These are phyloP conservation scores for Kokia cookei DNA, from an alignment of 441 rosid species.

Conservation along the genomic window DNA sequence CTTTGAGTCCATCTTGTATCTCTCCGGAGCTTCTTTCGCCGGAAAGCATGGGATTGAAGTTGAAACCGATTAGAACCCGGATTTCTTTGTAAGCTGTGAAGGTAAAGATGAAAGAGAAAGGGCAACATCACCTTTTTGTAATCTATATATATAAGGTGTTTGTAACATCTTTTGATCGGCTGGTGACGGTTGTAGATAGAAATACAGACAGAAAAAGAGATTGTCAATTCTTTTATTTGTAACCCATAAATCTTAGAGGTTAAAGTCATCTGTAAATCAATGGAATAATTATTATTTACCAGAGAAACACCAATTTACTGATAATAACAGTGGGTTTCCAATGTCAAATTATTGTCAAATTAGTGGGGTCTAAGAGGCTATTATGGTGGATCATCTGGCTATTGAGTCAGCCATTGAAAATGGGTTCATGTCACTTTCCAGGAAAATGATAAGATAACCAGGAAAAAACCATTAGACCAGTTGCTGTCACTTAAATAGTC, in stretches of 20 bases:
- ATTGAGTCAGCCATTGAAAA: neutral
- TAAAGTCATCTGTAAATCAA: slow-evolving; percentile 29
- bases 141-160: slow-evolving; percentile 5
- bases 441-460: neutral
- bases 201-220: slow-evolving; percentile 28
- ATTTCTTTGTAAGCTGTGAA: slow-evolving; percentile 23
- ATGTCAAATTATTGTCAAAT: neutral
- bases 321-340: neutral
- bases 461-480: neutral
- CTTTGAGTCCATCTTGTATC: slow-evolving; percentile 77
- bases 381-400: neutral
- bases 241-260: slow-evolving; percentile 19
- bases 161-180: slow-evolving; percentile 16
- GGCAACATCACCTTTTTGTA: slow-evolving; percentile 12
- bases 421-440: slow-evolving; percentile 5
- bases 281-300: slow-evolving; percentile 23
- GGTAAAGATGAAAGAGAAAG: neutral
- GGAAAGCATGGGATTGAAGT: slow-evolving; percentile 96
- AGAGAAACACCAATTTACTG: slow-evolving; percentile 15
- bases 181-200: slow-evolving; percentile 36
- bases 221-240: slow-evolving; percentile 42
- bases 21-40: slow-evolving; percentile 95
- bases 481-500: neutral
- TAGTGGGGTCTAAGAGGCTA: neutral
- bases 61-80: slow-evolving; percentile 89